Evolutionary conservation across 306 rosid species (phyloP), one percentile per base, ranked within the genome.

Genomic region (Quercus rubra): DNA sequence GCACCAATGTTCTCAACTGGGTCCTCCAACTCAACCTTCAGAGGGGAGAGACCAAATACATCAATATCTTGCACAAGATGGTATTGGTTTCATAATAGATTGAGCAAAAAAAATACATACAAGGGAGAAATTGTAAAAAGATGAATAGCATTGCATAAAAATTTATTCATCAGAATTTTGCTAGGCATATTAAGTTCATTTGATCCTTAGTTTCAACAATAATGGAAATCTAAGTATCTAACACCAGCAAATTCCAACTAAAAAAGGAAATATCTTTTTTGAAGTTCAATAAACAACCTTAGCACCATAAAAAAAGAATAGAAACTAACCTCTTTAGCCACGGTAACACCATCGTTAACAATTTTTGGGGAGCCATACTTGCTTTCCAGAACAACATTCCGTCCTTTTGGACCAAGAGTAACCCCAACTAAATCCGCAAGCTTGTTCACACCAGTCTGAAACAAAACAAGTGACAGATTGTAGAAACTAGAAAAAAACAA

Each of bases 1-100:
- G 99, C 99, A 77, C 99, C 99, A 77, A 96, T 96, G 85, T 96
- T 96, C 90, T 96, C 99, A 57, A 96, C 99, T 0, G 99, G 99
- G 80, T 96, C 99, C 87, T 96, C 99, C 90, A 96, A 89, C 77
- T 93, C 99, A 82, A 95, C 99, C 99, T 95, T 68, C 73, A 10
- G 25, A 43, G 38, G 5, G 12, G 6, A 41, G 6, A 20, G 5
- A 20, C 30, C 28, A 6, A 49, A 20, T 77, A 38, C 38, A 5
- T 2, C 25, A 41, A 54, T 43, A 27, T n/a, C 38, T 66, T 20
- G 8, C 38, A 31, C 20, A 1, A 66, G 71, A 18, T 31, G 49
- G 19, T 21, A 61, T 66, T 25, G 9, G 21, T 8, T 41, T 11
- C 33, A 25, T 27, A 25, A 23, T 14, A 5, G 9, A 62, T 62